Conservation (phyloP, 805 yeast species). For the Nakazawaea ernobii region DNA sequence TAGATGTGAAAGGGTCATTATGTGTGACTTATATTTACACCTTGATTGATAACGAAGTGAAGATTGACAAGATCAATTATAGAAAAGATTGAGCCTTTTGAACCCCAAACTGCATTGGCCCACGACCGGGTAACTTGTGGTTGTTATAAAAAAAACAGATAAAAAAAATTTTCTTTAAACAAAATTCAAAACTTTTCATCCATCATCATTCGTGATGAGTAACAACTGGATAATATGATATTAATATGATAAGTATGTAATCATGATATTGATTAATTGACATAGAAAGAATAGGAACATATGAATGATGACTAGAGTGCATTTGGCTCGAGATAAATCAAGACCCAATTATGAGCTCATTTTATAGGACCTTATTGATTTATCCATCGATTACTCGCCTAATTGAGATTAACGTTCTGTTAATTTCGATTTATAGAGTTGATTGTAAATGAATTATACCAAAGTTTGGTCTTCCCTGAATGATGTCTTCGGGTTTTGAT, state of each 20-base stretch:
- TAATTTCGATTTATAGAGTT: neutral
- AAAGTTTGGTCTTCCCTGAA: neutral
- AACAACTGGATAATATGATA: too few species aligned
- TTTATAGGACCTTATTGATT: neutral
- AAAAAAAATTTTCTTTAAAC: neutral
- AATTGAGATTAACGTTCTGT: neutral
- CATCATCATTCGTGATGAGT: too few species aligned
- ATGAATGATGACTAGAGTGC: constrained; percentile 93
- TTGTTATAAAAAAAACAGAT: constrained; percentile 14
- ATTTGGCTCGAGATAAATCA: constrained; percentile 93
- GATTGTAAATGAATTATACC: neutral
- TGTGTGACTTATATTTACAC: constrained; percentile 86
- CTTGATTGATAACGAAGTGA: constrained; percentile 71
- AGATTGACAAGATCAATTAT: constrained; percentile 81
- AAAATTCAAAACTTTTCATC: too few species aligned
- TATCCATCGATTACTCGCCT: neutral
- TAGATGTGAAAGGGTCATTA: constrained; percentile 76
- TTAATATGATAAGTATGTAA: neutral
- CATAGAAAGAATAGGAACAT: neutral
- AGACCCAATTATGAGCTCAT: neutral
- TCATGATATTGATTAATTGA: neutral
- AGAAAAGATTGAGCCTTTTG: constrained; percentile 30
- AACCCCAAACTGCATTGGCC: too few species aligned
- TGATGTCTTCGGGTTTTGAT: neutral
- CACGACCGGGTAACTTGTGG: neutral